Percentiles rank a stretch among this genome's conserved stretches.
Evolutionary conservation across 148 eudicot genomes (phyloP).

Genomic region (Silene conica): DNA sequence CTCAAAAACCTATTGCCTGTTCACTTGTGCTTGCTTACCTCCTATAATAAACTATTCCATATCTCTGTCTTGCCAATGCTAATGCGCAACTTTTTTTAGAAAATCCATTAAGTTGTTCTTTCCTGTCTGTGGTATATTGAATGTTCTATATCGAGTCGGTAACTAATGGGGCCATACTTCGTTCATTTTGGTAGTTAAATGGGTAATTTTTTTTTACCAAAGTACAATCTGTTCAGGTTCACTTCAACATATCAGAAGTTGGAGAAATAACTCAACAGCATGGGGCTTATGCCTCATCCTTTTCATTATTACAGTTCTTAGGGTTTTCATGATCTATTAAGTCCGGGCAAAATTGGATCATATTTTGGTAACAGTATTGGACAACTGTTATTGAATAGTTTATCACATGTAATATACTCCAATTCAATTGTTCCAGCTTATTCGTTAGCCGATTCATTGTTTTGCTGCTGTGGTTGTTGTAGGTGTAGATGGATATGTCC

Average conservation of each 20-base stretch:
- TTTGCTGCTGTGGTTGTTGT: slow-evolving; percentile 30
- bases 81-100: background rate
- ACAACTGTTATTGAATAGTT: background rate
- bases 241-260: background rate
- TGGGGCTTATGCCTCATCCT: slow-evolving; percentile 2
- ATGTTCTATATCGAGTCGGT: background rate
- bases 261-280: slow-evolving; percentile 2
- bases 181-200: background rate
- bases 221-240: background rate
- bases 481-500: slow-evolving; percentile 27
- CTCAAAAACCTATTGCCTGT: background rate
- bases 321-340: background rate
- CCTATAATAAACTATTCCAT: background rate
- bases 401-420: slow-evolving; percentile 35
- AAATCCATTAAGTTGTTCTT: background rate
- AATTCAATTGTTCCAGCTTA: slow-evolving; percentile 20
- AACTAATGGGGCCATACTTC: background rate
- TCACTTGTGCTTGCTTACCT: background rate
- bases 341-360: slow-evolving; percentile 13
- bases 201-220: background rate
- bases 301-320: slow-evolving; percentile 8
- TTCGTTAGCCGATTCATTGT: slow-evolving; percentile 14
- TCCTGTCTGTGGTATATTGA: background rate
- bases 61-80: background rate
- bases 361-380: slow-evolving; percentile 2